A percentile compares a stretch with the other conserved stretches of the same genome.
phyloP scores from a whole-genome alignment of 108 stramenopile genomes.

The Nitzschia palea region DNA sequence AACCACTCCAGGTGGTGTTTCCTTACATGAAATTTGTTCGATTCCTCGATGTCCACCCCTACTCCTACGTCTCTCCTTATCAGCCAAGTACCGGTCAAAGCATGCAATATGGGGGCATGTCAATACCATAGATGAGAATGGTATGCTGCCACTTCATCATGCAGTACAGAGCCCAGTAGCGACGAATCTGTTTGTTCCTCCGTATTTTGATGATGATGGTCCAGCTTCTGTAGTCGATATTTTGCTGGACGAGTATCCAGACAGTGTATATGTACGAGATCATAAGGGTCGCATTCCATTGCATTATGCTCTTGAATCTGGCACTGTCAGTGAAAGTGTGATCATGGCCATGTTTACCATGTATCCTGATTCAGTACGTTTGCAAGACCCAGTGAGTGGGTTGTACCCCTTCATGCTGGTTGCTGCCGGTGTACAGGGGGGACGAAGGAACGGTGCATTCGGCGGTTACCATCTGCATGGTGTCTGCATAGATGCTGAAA shows the following conservation, averaged over 20 bases:
- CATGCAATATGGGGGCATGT: conserved; percentile 4
- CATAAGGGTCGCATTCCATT: conserved; percentile 28
- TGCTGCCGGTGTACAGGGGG: not conserved
- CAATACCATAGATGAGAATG: conserved; percentile 14
- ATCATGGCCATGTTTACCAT: conserved; percentile 10
- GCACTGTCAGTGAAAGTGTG: not conserved
- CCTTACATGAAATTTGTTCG: conserved; percentile 22
- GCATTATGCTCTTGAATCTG: conserved; percentile 29
- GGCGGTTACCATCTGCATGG: not conserved
- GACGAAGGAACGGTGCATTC: not conserved
- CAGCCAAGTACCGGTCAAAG: not conserved
- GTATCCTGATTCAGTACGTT: conserved; percentile 24
- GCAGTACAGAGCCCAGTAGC: conserved; percentile 13
- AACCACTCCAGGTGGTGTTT: not conserved
- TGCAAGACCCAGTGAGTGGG: conserved; percentile 30
- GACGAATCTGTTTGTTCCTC: conserved; percentile 6
- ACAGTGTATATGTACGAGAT: conserved; percentile 11
- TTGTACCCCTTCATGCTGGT: conserved; percentile 30
- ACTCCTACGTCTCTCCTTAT: conserved; percentile 18
- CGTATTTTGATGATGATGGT: not conserved
- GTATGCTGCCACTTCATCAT: conserved; percentile 26
- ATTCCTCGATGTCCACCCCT: conserved; percentile 34
- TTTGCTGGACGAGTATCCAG: conserved; percentile 11
- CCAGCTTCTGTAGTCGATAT: not conserved
- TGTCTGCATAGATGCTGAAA: too few species aligned